Evolutionary conservation across 352 stramenopile genomes (phyloP), one percentile per base, ranked within the genome.

Genomic region (Globisporangium ultimum): DNA sequence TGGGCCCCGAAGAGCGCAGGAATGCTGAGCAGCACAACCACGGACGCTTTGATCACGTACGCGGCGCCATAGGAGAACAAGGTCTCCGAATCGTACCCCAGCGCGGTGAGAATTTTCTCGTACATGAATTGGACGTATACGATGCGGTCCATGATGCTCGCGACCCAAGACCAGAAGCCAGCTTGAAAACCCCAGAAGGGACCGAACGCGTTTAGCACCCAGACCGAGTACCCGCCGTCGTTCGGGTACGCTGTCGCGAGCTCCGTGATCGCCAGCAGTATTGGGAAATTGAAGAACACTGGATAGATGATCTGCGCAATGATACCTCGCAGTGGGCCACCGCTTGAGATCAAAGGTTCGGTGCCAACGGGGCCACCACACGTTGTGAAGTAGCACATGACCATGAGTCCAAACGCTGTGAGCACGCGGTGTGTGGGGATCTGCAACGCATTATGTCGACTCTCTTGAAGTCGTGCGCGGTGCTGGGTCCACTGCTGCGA

Each of bases 201-300:
- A 10, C 89, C 92, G 78, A 95, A 97, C 1, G 89, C 91, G 66
- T 88, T 77, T 55, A 91, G 70, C 3, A 97, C 87, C 91, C 91
- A 98, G 13, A 88, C 79, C 3, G 94, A 80, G 55, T 79, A 93
- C 46, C 74, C 88, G 14, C 67, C 70, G 48, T 79, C 61, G 40
- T 97, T 87, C 0, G 86, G 88, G 68, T 96, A 96, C 7, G 89
- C 72, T 0, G 83, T 83, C 13, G 78, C 84, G 21, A 98, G 70
- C 72, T 98, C 90, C 17, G 91, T 84, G 15, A 92, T 93, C 18
- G 97, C 84, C 32, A 93, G 66, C 11, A 80, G 80, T 60, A 96
- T 87, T 20, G 89, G 90, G 17, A 97, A 49, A 1, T 68, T 86
- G 84, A 89, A 96, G 8, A 97, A 40, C 7, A 97, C 65, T 3